These are phyloP conservation scores for Monosporascus sp. DNA, from an alignment of 2,329 filamentous ascomycete genomes.

Conservation along the genomic window DNA sequence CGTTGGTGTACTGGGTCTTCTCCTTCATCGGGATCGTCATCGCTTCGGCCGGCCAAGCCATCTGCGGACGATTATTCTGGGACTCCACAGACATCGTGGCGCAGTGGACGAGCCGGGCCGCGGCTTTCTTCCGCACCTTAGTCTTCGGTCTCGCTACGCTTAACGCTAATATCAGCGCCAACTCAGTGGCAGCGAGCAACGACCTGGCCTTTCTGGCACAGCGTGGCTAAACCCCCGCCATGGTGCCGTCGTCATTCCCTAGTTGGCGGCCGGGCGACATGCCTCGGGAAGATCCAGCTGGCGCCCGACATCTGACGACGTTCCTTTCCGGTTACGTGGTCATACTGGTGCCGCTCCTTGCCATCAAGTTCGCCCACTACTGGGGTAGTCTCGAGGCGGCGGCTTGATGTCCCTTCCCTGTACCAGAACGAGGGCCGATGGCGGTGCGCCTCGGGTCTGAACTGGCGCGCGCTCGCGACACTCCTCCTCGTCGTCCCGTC, in stretches of 20 bases:
- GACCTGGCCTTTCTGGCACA: constrained; percentile 5
- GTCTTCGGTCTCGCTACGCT: constrained; percentile 6
- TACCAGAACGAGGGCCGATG: constrained; percentile 7
- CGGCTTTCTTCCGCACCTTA: constrained; percentile 2
- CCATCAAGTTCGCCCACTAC: constrained; percentile 9
- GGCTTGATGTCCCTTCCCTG: constrained; percentile 2
- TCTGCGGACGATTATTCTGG: constrained; percentile 3
- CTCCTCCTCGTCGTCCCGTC: constrained; percentile 3
- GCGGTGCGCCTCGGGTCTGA: constrained; percentile 1
- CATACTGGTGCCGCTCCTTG: constrained; percentile 6
- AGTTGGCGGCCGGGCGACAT: constrained; percentile 5
- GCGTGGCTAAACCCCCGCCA: constrained; percentile 1
- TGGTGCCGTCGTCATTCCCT: constrained; percentile 1
- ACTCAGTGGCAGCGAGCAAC: constrained; percentile 7
- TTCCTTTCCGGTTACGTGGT: constrained; percentile 7
- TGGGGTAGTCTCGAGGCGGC: constrained; percentile 3
- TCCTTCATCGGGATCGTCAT: constrained; percentile 4
- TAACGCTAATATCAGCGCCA: constrained; percentile 3
- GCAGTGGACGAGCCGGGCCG: constrained; percentile 2
- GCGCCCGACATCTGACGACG: constrained; percentile 2
- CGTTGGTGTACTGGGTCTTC: constrained; percentile 4
- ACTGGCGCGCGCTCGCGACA: constrained; percentile 5
- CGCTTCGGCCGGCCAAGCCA: constrained; percentile 4
- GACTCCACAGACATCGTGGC: constrained; percentile 5
- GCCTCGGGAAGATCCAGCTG: constrained; percentile 5